Conservation (phyloP, 805 yeast genomes). For the Saccharomycopsis sp. region DNA sequence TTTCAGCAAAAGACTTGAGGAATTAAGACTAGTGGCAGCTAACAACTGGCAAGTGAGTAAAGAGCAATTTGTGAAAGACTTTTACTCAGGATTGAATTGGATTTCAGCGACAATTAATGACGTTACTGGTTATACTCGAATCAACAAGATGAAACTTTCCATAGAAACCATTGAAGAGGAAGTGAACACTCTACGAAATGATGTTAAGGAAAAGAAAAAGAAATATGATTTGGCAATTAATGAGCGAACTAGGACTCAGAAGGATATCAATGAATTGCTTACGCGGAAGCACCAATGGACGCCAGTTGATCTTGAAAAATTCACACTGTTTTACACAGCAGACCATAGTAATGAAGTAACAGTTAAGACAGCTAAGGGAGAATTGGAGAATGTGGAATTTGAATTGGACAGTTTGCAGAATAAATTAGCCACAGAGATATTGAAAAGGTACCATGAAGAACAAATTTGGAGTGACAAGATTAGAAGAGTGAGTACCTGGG, state of each 20-base stretch:
- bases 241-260: constrained; percentile 62
- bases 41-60: too few species aligned
- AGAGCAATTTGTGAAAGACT: background rate
- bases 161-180: constrained; percentile 52
- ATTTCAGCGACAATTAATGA: constrained; percentile 42
- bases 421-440: constrained; percentile 64
- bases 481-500: constrained; percentile 92
- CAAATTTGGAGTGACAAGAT: constrained; percentile 98
- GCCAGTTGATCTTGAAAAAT: constrained; percentile 69
- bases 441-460: constrained; percentile 90
- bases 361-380: constrained; percentile 45
- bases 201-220: constrained; percentile 43
- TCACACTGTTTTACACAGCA: constrained; percentile 71
- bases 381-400: constrained; percentile 48
- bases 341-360: constrained; percentile 67
- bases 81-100: background rate
- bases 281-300: constrained; percentile 84
- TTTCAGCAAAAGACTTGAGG: too few species aligned
- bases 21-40: too few species aligned
- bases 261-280: constrained; percentile 77
- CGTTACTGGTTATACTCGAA: constrained; percentile 82
- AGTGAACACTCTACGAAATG: constrained; percentile 40
- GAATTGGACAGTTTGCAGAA: constrained; percentile 64
- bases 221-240: constrained; percentile 55
- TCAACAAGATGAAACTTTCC: constrained; percentile 59